A percentile compares a stretch with the other conserved stretches of the same genome.
These are phyloP conservation scores for Hirschfeldia incana DNA, from an alignment of 345 rosid genomes.

Conservation along the genomic window DNA sequence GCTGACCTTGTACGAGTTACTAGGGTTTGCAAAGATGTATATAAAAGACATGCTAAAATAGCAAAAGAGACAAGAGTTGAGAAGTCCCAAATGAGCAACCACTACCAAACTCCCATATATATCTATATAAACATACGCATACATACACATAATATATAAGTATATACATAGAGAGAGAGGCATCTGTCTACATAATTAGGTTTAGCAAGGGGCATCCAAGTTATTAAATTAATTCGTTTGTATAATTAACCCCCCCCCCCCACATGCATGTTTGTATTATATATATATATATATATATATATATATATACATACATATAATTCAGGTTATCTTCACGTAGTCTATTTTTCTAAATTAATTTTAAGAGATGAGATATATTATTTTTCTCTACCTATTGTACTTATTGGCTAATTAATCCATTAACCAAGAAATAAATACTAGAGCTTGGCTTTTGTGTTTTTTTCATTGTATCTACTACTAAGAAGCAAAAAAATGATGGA, in stretches of 20 bases:
- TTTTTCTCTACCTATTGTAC: not conserved
- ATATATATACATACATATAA: too few relatives aligned
- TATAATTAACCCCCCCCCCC: not conserved
- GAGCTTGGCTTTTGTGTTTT: not conserved
- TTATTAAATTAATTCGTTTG: not conserved
- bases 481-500: not conserved
- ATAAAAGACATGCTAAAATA: constrained; percentile 8
- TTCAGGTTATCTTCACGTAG: not conserved
- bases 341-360: not conserved
- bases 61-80: constrained; percentile 16
- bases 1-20: not conserved
- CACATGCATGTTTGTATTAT: not conserved
- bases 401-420: not conserved
- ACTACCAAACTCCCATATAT: constrained; percentile 10
- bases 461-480: not conserved
- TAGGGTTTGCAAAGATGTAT: not conserved
- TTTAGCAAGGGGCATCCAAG: not conserved
- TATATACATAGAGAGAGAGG: not conserved
- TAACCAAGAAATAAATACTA: not conserved
- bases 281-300: too few relatives aligned
- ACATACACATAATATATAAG: too few relatives aligned
- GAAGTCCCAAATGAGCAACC: constrained; percentile 33
- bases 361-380: not conserved
- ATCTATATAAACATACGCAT: not conserved
- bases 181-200: not conserved